Evolutionary conservation across 306 rosid species (phyloP).

Genomic region (Cicer judaicum): DNA sequence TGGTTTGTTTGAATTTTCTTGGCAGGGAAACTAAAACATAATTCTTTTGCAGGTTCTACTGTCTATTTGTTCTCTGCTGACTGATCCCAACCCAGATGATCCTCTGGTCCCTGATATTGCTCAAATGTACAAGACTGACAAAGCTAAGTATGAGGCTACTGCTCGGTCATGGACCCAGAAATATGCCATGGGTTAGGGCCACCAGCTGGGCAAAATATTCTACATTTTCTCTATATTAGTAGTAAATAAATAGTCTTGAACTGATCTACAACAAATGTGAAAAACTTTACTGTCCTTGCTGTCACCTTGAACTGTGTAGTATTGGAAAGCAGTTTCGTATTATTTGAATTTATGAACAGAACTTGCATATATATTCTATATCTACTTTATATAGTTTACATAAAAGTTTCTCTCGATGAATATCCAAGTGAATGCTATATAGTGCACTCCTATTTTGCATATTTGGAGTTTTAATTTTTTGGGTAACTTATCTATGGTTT

Average conservation of each 20-base stretch:
- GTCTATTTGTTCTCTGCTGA: slow-evolving; percentile 64
- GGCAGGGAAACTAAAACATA: not conserved
- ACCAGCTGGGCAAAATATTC: slow-evolving; percentile 2
- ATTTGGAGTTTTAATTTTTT: not conserved
- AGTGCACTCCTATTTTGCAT: not conserved
- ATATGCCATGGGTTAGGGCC: slow-evolving; percentile 53
- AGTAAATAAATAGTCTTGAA: slow-evolving; percentile 38
- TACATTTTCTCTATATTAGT: slow-evolving; percentile 1
- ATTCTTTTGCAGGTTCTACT: slow-evolving; percentile 49
- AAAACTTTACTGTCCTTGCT: slow-evolving; percentile 6
- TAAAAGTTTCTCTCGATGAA: not conserved
- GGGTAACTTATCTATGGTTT: not conserved
- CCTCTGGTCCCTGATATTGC: slow-evolving; percentile 70
- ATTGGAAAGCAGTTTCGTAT: not conserved
- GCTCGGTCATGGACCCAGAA: slow-evolving; percentile 71
- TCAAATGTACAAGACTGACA: slow-evolving; percentile 62
- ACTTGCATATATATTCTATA: not conserved
- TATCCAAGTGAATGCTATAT: not conserved
- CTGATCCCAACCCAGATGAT: slow-evolving; percentile 65
- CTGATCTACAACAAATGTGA: slow-evolving; percentile 4
- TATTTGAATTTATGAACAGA: not conserved
- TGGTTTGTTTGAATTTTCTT: not conserved
- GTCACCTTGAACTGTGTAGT: not conserved
- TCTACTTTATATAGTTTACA: not conserved
- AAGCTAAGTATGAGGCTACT: slow-evolving; percentile 55